Conservation (phyloP, 208 protist species). For the Leishmania tropica region DNA sequence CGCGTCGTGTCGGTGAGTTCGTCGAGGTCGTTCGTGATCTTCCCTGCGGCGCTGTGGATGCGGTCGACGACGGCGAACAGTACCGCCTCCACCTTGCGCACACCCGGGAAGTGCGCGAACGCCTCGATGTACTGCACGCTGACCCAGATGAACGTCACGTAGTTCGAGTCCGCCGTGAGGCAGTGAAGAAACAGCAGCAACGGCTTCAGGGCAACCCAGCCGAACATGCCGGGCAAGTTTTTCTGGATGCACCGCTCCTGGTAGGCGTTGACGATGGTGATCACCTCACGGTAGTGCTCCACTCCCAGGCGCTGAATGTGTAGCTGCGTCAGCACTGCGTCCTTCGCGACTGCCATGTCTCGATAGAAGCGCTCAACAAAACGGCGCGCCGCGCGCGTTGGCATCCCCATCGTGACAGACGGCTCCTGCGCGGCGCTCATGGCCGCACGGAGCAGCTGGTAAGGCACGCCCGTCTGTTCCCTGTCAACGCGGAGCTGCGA, state of each 20-base stretch:
- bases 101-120: constrained; percentile 64
- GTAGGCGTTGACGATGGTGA: constrained; percentile 69
- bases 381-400: constrained; percentile 38
- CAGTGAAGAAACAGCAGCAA: constrained; percentile 75
- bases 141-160: constrained; percentile 88
- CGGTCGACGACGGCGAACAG: constrained; percentile 78
- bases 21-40: constrained; percentile 53
- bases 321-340: constrained; percentile 83
- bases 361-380: constrained; percentile 71
- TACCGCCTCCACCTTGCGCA: constrained; percentile 65
- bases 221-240: constrained; percentile 78
- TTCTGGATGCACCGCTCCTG: constrained; percentile 61
- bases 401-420: constrained; percentile 50
- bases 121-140: constrained; percentile 87
- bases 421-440: constrained; percentile 81
- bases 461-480: constrained; percentile 28
- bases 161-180: constrained; percentile 85
- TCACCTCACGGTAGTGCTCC: constrained; percentile 64
- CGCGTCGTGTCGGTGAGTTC: constrained; percentile 33
- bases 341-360: constrained; percentile 58
- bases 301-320: constrained; percentile 69
- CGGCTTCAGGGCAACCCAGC: constrained; percentile 76
- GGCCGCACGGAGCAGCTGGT: constrained; percentile 47
- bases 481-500: constrained; percentile 45
- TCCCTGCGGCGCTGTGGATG: constrained; percentile 59